Base-by-base conservation (phyloP, 139 green algal genomes). In the Spirogloea muscicola region DNA sequence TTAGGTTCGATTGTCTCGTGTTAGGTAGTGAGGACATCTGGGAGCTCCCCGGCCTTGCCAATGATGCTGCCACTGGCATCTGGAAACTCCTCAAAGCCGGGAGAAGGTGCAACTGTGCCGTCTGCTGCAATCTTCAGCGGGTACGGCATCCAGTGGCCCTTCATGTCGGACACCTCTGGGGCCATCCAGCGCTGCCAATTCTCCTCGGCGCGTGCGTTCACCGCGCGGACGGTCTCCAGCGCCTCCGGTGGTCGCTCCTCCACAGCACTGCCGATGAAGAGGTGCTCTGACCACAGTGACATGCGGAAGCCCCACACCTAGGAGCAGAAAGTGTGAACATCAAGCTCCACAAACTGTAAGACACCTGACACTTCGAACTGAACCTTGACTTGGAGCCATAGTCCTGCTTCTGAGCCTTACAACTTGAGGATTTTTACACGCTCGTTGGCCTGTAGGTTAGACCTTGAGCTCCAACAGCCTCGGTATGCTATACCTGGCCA, bases 231-330 rank as follows among this genome's bases (percentile, higher is more conserved):
- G 65, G 64, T 78, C 62, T 80, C 65, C 34, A 72, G 44, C 29
- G 27, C 70, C 27, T 43, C 41, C 7, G 72, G 72, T 7, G 37
- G 27, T n/a, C n/a, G n/a, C n/a, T n/a, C n/a, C n/a, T n/a, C n/a
- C n/a, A n/a, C n/a, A n/a, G n/a, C n/a, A n/a, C n/a, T n/a, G n/a
- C n/a, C n/a, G n/a, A n/a, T n/a, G n/a, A n/a, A n/a, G n/a, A n/a
- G n/a, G 75, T 88, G 83, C 70, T 88, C 83, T 57, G 80, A 49
- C 75, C 75, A 88, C 39, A 86, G 62, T 29, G 61, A 72, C 63
- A 84, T 67, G 3, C 83, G 67, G 70, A 86, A 88, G 0, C 80
- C 83, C 60, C 86, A 49, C 0, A 88, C 49, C 80, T 72, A 41
- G 36, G 21, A 31, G 46, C 21, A 21, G 21, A n/a, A n/a, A n/a